Percentiles rank a stretch among this genome's conserved stretches.
These are phyloP conservation scores for Neurospora sp. DNA, from an alignment of 2,329 filamentous ascomycete species.

Conservation along the genomic window DNA sequence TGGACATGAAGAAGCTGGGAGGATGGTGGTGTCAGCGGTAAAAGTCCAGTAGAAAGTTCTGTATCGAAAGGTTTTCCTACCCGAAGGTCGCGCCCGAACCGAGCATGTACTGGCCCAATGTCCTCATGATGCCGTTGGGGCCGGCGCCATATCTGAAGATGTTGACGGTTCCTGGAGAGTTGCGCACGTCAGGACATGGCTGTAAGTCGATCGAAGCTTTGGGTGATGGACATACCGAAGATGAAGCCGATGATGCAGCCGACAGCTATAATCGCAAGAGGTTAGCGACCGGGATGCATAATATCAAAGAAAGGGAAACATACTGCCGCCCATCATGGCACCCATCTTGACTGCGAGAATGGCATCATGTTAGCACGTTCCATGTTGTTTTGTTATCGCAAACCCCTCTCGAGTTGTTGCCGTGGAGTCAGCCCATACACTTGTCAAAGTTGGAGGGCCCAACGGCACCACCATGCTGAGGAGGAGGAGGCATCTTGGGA, in stretches of 20 bases:
- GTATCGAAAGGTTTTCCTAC: conserved; percentile 38
- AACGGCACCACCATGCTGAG: conserved; percentile 19
- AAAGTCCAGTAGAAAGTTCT: not conserved
- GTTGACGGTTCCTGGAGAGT: conserved; percentile 66
- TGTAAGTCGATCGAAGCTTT: not conserved
- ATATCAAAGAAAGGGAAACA: conserved; percentile 27
- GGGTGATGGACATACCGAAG: conserved; percentile 52
- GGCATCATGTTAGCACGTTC: conserved; percentile 19
- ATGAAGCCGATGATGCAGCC: conserved; percentile 97
- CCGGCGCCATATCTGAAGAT: conserved; percentile 94
- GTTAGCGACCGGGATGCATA: not conserved
- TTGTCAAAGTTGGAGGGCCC: conserved; percentile 46
- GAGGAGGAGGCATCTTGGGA: conserved; percentile 24
- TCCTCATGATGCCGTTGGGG: conserved; percentile 86
- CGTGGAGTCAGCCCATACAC: conserved; percentile 27
- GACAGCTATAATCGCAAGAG: conserved; percentile 52
- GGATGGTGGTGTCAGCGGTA: conserved; percentile 10
- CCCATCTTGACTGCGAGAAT: conserved; percentile 78
- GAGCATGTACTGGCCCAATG: conserved; percentile 92
- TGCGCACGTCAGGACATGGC: conserved; percentile 6
- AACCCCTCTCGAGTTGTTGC: conserved; percentile 4
- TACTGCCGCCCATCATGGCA: conserved; percentile 97
- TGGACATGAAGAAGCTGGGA: conserved; percentile 88
- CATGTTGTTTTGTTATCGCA: not conserved
- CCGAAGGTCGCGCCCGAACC: conserved; percentile 93